Evolutionary conservation across 257 asterid species (phyloP).

Genomic region (Ilex asprella): DNA sequence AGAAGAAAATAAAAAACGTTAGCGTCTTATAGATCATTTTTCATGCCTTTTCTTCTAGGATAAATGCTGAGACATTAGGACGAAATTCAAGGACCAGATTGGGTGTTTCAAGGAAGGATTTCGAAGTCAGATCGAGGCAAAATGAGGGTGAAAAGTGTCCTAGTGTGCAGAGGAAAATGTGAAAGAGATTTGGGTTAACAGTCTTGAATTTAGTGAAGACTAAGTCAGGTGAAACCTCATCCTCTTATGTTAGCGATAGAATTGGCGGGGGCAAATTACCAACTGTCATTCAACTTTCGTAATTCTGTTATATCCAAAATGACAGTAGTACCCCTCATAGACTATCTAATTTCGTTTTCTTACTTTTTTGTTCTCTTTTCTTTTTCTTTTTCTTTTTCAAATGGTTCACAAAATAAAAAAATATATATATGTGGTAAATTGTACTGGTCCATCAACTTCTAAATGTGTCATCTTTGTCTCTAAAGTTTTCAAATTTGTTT

Average conservation of each 20-base stretch:
- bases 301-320: too few species aligned
- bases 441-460: too few species aligned
- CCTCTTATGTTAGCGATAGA: slow-evolving; percentile 24
- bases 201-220: slow-evolving; percentile 18
- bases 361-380: too few species aligned
- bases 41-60: not conserved
- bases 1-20: slow-evolving; percentile 13
- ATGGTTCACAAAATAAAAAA: not conserved
- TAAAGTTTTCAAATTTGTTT: too few species aligned
- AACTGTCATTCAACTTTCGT: not conserved
- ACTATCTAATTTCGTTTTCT: too few species aligned
- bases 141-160: not conserved
- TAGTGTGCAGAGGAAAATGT: not conserved
- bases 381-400: not conserved
- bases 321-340: too few species aligned
- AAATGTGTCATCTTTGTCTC: too few species aligned
- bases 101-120: too few species aligned
- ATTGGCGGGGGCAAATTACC: slow-evolving; percentile 23
- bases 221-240: slow-evolving; percentile 19
- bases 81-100: too few species aligned
- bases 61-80: not conserved
- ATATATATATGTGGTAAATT: not conserved
- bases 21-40: slow-evolving; percentile 15
- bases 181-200: slow-evolving; percentile 16
- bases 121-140: too few species aligned